phyloP scores from a whole-genome alignment of 2,329 filamentous ascomycete species.

The Neodidymelliopsis sp. region DNA sequence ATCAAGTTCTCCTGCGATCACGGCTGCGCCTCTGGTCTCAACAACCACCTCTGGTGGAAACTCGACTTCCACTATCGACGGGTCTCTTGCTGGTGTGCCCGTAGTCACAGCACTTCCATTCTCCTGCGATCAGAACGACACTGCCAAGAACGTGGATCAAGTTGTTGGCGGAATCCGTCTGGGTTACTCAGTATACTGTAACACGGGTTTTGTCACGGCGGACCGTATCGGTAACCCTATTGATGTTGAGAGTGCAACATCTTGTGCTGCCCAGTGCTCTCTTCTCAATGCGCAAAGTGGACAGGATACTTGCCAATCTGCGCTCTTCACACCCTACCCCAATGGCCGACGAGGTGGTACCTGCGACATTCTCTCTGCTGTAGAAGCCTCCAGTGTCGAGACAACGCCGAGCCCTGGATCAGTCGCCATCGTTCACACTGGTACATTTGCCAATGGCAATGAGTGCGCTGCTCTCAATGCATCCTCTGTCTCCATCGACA shows the following conservation, averaged over 20 bases:
- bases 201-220: conserved; percentile 30
- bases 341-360: conserved; percentile 25
- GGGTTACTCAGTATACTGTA: conserved; percentile 40
- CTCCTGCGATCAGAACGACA: conserved; percentile 28
- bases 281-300: conserved; percentile 32
- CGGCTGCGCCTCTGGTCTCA: conserved; percentile 1
- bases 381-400: conserved; percentile 11
- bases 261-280: conserved; percentile 41
- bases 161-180: conserved; percentile 33
- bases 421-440: conserved; percentile 30
- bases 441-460: conserved; percentile 29
- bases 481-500: conserved; percentile 19
- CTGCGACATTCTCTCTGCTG: conserved; percentile 28
- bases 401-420: conserved; percentile 24
- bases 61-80: not conserved
- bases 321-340: conserved; percentile 30
- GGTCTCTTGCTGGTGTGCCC: conserved; percentile 4
- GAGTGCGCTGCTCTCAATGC: conserved; percentile 27
- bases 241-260: conserved; percentile 28
- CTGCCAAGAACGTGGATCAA: conserved; percentile 29
- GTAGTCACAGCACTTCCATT: conserved; percentile 38
- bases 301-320: conserved; percentile 32
- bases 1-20: conserved; percentile 1
- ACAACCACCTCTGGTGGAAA: not conserved
- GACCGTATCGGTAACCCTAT: conserved; percentile 28